Evolutionary conservation across 2,329 filamentous ascomycete genomes (phyloP), one percentile per base, ranked within the genome.

Genomic region (Ascosphaera aggregata): DNA sequence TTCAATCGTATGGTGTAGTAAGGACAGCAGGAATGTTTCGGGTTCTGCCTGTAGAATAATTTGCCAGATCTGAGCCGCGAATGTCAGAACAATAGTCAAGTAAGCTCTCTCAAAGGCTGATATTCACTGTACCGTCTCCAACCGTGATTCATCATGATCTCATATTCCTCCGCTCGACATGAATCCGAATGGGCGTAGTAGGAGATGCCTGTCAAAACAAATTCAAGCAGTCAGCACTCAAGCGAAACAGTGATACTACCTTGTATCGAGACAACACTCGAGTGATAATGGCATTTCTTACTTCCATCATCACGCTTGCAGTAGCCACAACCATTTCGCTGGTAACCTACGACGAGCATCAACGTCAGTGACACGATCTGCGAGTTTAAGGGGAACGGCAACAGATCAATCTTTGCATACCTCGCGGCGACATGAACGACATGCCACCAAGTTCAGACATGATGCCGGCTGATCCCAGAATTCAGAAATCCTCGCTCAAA

Each of bases 21-120:
- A 35, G 85, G 84, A 55, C 89, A 98, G 51, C 89, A 98, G 44
- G 82, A 80, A 41, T 73, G 66, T 42, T 68, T 67, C 49, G 81
- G 74, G 54, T 65, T 63, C 45, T 59, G 62, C 46, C 64, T 65
- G 47, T 65, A 65, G 48, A 63, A 64, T 36, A 63, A 51, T 9
- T 54, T 59, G 2, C 62, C 62, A 31, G 62, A 65, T 45, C 62
- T 63, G 38, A 39, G 11, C 22, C 11, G 22, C 11, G 11, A 27
- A 7, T 11, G 11, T 27, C 22, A 27, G 7, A 5, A 7, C 22
- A 20, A 39, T 9, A 30, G 11, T n/a, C 18, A 41, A 45, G 46
- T 34, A 42, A 40, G 35, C 36, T 24, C 31, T 22, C 9, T 39
- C 19, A 34, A 13, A 18, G 13, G n/a, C 22, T n/a, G 13, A 34